Evolutionary conservation across 441 rosid species (phyloP), one percentile per base, ranked within the genome.

Genomic region (Croton laevigatus): DNA sequence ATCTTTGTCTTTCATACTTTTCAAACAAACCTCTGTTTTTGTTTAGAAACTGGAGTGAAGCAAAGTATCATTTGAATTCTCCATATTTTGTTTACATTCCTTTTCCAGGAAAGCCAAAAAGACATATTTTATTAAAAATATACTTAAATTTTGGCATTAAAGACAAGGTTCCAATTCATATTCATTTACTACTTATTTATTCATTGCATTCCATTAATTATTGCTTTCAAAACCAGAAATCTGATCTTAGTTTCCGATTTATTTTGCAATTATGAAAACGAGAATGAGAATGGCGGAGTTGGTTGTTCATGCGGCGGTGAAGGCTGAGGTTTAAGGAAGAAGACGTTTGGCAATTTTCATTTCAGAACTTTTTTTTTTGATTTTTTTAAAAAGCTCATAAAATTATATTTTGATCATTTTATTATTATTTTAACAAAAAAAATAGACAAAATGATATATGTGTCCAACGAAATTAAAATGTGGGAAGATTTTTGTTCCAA

Each of bases 31-130:
- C 49, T 51, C 57, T 65, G 32, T 48, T 23, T 73, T 55, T 77
- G 73, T 75, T 75, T 79, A 71, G 83, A 80, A 80, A 75, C 34
- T 48, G 59, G 7, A 48, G 63, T 52, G 36, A 49, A 17, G 20
- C 53, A 4, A 49, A 49, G 20, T 49, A 16, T 19, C 5, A 6
- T 40, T 40, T 6, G 44, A 40, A 40, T 20, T 34, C n/a, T 5
- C n/a, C n/a, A 27, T 17, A 17, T 36, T 32, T 61, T 20, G 67
- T 52, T 49, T 66, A 10, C 42, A 17, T 16, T n/a, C 45, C 32
- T 54, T 65, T 59, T 40, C 44, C 51, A 45, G 59, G 63, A 1
- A 27, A 42, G 27, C 74, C 76, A 27, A 71, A 49, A 65, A 34
- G 65, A 20, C 4, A 2, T 16, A 8, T 12, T 38, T 38, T 36